Percentiles rank a stretch among this genome's conserved stretches.
phyloP scores from a whole-genome alignment of 2,329 filamentous ascomycete species.

The Davidsoniella eucalypti region DNA sequence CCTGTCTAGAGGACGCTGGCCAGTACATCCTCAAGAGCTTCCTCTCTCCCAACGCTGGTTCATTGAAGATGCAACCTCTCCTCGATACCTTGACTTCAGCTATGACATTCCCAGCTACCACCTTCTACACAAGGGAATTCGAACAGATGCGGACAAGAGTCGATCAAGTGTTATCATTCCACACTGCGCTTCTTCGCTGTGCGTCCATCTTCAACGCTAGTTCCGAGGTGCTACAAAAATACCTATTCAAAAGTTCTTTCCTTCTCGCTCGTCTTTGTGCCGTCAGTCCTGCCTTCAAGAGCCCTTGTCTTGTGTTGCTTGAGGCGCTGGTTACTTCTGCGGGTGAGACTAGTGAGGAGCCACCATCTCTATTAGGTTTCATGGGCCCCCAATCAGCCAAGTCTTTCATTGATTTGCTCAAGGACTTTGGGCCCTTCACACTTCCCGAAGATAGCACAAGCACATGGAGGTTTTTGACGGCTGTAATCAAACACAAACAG shows the following conservation, averaged over 20 bases:
- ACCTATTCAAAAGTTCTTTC: constrained; percentile 67
- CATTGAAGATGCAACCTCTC: constrained; percentile 62
- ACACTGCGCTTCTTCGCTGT: constrained; percentile 52
- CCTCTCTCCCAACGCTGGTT: constrained; percentile 49
- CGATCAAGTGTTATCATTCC: constrained; percentile 45
- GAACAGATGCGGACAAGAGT: constrained; percentile 46
- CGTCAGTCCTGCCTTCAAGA: constrained; percentile 47
- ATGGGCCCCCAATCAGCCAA: constrained; percentile 69
- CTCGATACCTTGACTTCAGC: constrained; percentile 41
- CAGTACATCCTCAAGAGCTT: constrained; percentile 63
- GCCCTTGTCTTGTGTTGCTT: constrained; percentile 50
- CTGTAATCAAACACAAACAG: constrained; percentile 74
- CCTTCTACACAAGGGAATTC: constrained; percentile 39
- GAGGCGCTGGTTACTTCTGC: constrained; percentile 58
- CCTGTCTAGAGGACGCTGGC: constrained; percentile 54
- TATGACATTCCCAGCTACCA: constrained; percentile 34
- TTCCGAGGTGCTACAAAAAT: constrained; percentile 52
- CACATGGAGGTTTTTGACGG: constrained; percentile 75
- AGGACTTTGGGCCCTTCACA: constrained; percentile 59
- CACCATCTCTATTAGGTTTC: constrained; percentile 85
- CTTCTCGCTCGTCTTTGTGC: constrained; percentile 64
- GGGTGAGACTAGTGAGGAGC: constrained; percentile 41
- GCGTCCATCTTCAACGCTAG: constrained; percentile 47
- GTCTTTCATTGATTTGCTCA: constrained; percentile 65
- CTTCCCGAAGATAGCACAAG: constrained; percentile 46